A percentile compares a stretch with the other conserved stretches of the same genome.
Evolutionary conservation across 768 basidiomycete genomes (phyloP).

Genomic region (Pleurotus platypus): DNA sequence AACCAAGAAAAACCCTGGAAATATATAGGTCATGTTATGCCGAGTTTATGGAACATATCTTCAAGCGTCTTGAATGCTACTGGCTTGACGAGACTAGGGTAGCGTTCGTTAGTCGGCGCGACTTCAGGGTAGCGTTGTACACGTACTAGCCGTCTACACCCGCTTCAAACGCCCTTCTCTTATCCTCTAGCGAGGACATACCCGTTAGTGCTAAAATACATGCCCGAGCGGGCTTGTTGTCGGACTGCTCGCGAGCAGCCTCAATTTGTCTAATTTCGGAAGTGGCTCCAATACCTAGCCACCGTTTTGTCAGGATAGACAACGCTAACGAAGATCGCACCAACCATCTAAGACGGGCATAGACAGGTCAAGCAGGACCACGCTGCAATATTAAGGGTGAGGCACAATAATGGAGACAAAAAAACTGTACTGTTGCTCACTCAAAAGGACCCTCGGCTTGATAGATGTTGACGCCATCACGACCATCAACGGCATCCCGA

Average conservation of each 20-base stretch:
- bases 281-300: conserved; percentile 78
- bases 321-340: conserved; percentile 11
- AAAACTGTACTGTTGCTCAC: conserved; percentile 48
- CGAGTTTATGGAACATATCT: conserved; percentile 75
- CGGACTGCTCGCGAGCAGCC: conserved; percentile 28
- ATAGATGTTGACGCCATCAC: conserved; percentile 78
- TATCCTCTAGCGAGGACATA: conserved; percentile 91
- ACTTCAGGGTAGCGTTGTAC: background rate
- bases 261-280: conserved; percentile 79
- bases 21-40: conserved; percentile 23
- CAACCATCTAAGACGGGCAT: conserved; percentile 92
- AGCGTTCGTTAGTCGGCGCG: conserved; percentile 5
- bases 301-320: too few relatives aligned
- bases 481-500: conserved; percentile 79
- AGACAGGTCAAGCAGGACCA: conserved; percentile 84
- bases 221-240: conserved; percentile 18
- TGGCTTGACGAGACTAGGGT: conserved; percentile 81
- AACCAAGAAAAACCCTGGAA: background rate
- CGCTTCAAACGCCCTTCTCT: conserved; percentile 84
- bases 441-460: conserved; percentile 77
- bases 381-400: conserved; percentile 37
- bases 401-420: background rate
- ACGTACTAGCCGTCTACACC: conserved; percentile 96
- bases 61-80: conserved; percentile 92
- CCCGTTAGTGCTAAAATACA: conserved; percentile 89